Conservation (phyloP, 305 asterid species). For the Fraxinus sp. region DNA sequence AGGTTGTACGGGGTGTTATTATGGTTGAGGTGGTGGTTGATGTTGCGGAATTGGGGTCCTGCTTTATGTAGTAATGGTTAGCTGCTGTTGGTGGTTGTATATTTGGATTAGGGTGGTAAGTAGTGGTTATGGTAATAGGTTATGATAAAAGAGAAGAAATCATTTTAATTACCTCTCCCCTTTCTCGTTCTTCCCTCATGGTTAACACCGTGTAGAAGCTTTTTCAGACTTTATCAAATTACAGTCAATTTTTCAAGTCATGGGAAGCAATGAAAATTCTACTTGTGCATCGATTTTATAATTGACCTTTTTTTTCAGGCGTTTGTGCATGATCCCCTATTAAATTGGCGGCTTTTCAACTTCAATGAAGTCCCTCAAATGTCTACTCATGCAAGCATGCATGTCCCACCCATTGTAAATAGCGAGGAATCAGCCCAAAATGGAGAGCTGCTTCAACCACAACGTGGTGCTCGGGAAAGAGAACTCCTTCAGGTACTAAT, state of each 20-base stretch:
- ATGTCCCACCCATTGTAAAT: conserved; percentile 54
- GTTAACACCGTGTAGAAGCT: neutral
- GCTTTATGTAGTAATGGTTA: neutral
- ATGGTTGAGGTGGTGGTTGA: neutral
- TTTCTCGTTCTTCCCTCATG: neutral
- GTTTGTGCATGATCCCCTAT: conserved; percentile 95
- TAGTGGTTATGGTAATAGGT: neutral
- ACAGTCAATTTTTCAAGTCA: neutral
- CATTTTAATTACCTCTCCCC: neutral
- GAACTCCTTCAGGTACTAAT: conserved; percentile 82
- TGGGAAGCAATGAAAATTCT: neutral
- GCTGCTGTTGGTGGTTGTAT: neutral
- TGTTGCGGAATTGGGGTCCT: neutral
- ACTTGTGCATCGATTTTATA: neutral
- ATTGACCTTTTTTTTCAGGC: conserved; percentile 53
- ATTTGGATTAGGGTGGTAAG: neutral
- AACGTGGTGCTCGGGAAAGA: conserved; percentile 81
- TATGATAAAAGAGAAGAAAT: neutral
- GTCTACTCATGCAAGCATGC: conserved; percentile 62
- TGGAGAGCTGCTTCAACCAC: conserved; percentile 82
- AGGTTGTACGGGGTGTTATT: neutral
- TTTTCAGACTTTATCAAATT: neutral
- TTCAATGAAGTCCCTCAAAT: conserved; percentile 91
- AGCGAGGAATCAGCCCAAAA: conserved; percentile 61
- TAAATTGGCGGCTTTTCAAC: conserved; percentile 98